Conservation (phyloP, 805 yeast species). For the Candida dajiaensis region DNA sequence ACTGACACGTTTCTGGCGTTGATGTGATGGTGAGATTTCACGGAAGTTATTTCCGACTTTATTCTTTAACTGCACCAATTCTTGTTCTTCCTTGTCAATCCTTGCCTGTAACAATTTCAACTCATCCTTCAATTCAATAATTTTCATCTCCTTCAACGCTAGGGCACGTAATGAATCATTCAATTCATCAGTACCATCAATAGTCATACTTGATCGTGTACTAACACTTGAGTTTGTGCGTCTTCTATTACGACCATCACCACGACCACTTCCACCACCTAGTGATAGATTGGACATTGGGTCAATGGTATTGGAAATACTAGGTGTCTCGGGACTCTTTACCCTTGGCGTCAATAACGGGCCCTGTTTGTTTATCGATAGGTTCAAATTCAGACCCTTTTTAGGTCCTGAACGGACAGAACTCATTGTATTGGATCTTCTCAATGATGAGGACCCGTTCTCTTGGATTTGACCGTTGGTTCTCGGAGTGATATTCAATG, state of each 20-base stretch:
- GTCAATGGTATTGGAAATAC: neutral
- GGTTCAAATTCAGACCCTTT: slow-evolving; percentile 21
- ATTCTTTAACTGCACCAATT: slow-evolving; percentile 27
- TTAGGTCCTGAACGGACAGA: slow-evolving; percentile 14
- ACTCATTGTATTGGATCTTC: slow-evolving; percentile 21
- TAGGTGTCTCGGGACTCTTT: slow-evolving; percentile 12
- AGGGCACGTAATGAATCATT: slow-evolving; percentile 52
- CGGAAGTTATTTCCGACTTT: slow-evolving; percentile 28
- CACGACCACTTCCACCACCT: no score
- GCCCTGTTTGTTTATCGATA: slow-evolving; percentile 11
- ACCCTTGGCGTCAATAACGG: slow-evolving; percentile 1
- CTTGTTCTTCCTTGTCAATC: slow-evolving; percentile 35
- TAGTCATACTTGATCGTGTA: slow-evolving; percentile 7
- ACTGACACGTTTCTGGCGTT: neutral
- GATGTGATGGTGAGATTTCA: slow-evolving; percentile 17
- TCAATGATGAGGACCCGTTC: slow-evolving; percentile 1
- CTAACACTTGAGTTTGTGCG: slow-evolving; percentile 18
- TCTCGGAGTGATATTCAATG: neutral
- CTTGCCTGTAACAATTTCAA: slow-evolving; percentile 41
- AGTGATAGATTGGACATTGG: neutral
- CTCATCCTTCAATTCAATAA: slow-evolving; percentile 54
- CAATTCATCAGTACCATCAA: slow-evolving; percentile 29
- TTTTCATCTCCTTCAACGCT: slow-evolving; percentile 64
- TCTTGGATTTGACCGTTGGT: neutral
- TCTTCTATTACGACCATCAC: slow-evolving; percentile 12